Evolutionary conservation across 257 asterid genomes (phyloP), one percentile per base, ranked within the genome.

Genomic region (Primulina huaijiensis): DNA sequence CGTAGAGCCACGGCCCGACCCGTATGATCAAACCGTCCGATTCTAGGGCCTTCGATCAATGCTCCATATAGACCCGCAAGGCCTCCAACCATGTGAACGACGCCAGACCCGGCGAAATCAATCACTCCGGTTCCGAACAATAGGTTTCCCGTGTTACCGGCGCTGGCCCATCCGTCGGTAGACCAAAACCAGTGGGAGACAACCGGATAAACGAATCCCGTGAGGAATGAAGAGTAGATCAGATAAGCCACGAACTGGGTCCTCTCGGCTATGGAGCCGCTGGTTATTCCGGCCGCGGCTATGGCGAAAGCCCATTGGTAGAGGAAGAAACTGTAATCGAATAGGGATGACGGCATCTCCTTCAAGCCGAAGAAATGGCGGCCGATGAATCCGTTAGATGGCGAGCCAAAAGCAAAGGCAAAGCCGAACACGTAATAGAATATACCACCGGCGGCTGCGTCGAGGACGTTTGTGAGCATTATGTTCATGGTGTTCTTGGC

Each of bases 171-270:
- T 0, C 98, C 98, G 64, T 92, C 96, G 0, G 46, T n/a, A 0
- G 96, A 74, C 96, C 98, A 92, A 64, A 92, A 87, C 98, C 98
- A 92, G 70, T 92, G 98, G 1, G 98, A 92, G 2, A 88, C 98
- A 0, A 89, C 82, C 8, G 98, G 96, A 69, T 92, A 92, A 8
- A 92, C 98, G 20, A 92, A 92, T 0, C 98, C 98, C 4, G 98
- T 92, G 1, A 92, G 73, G 34, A 89, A 89, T 0, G 96, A 77
- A 0, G 96, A 89, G 72, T 92, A 92, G 7, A 89, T 88, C 14
- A 92, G 34, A 50, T 89, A 89, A 0, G 96, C 98, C 0, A 89
- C 96, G 52, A 92, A 92, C 35, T 92, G 98, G 0, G 98, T 92
- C 0, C 98, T 55, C 77, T 91, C 97, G 6, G 97, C 97, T 17